phyloP scores from a whole-genome alignment of 2,329 filamentous ascomycete species.

The Onygena corvina region DNA sequence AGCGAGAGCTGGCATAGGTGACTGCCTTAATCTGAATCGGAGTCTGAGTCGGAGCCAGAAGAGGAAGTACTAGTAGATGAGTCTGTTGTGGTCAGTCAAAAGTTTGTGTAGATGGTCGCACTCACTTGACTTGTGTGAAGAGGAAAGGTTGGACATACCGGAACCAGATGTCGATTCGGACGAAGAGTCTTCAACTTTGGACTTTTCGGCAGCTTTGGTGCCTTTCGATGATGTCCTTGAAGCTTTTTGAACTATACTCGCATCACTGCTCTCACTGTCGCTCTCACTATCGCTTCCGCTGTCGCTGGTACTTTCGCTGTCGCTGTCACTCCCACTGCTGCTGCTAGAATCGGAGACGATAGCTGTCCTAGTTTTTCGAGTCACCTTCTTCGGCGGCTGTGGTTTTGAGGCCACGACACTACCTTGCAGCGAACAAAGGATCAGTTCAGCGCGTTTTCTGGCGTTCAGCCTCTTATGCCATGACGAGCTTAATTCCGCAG shows the following conservation, averaged over 20 bases:
- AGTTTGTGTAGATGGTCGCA: not conserved
- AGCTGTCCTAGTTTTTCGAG: slow-evolving; percentile 23
- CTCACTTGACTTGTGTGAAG: not conserved
- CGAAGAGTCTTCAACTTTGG: not conserved
- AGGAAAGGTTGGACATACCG: not conserved
- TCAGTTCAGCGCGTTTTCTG: slow-evolving; percentile 30
- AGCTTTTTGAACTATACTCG: not conserved
- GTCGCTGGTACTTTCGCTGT: slow-evolving; percentile 15
- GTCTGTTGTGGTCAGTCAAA: not conserved
- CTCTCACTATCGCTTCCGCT: slow-evolving; percentile 21
- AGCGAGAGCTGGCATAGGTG: no score
- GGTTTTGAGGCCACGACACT: slow-evolving; percentile 13
- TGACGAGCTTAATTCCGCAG: slow-evolving; percentile 8
- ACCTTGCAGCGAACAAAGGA: slow-evolving; percentile 26
- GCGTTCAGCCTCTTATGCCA: slow-evolving; percentile 23
- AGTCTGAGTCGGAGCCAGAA: slow-evolving; percentile 12
- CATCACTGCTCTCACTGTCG: slow-evolving; percentile 9
- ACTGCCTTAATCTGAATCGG: slow-evolving; percentile 6
- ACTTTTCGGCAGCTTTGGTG: not conserved
- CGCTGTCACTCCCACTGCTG: slow-evolving; percentile 27
- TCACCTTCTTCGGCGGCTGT: slow-evolving; percentile 9
- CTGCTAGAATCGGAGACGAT: slow-evolving; percentile 34
- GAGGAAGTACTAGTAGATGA: not conserved
- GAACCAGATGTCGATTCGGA: not conserved
- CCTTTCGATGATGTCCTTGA: not conserved